Base-by-base conservation (phyloP, 2,329 filamentous ascomycete species). In the Fusarium sp. region DNA sequence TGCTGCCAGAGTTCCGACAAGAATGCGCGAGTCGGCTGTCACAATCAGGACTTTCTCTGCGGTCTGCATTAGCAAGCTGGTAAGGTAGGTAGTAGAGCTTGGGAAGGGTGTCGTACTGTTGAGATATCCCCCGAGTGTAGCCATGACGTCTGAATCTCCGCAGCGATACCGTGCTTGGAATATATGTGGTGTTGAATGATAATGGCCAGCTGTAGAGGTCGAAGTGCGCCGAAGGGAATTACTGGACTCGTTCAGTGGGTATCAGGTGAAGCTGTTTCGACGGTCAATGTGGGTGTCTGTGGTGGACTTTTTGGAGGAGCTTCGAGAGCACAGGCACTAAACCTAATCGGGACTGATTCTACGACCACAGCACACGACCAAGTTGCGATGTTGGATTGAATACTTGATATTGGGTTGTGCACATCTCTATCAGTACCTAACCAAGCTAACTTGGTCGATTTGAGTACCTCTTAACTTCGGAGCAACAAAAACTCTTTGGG, bases 21-120 rank as follows among this genome's bases (percentile, higher is more conserved):
- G 85, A 51, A 94, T 97, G 77, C 95, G 92, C 57, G 95, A 96
- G 83, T 98, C 96, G 76, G 94, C 92, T 33, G 96, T 98, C 72
- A 98, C 89, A 79, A 98, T 92, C 65, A 95, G 88, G 77, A 98
- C 94, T 83, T 94, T 97, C 84, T 97, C 96, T 98, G 47, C 16
- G 20, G 36, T 33, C 39, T 39, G 38, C 55, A 47, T 74, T 56
- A 74, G 58, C 50, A 55, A 41, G 30, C 31, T 45, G 24, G 56
- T 31, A 31, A 31, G 33, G 58, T 62, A 18, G 54, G 54, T 26
- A 51, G 50, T 30, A 50, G 42, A 56, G 56, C 66, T 65, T 50
- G 59, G 61, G 63, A 56, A 48, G 39, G 42, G 57, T 50, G 50
- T 70, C 82, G 71, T 76, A 85, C 84, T 86, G 74, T 85, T 84